Evolutionary conservation across 805 yeast species (phyloP).

Genomic region (Yamadazyma laniorum): DNA sequence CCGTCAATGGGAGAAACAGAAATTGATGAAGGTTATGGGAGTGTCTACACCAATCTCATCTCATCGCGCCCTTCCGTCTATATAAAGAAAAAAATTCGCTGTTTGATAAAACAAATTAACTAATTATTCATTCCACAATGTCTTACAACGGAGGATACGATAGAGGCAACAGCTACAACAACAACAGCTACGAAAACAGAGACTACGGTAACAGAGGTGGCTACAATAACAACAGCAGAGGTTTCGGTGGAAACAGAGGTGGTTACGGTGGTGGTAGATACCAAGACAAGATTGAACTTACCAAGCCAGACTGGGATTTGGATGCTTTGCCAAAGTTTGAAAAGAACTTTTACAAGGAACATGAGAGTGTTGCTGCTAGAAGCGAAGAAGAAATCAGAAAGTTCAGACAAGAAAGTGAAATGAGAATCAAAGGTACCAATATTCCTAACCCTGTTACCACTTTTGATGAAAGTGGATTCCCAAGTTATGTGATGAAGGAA

Average conservation of each 20-base stretch:
- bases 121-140: conserved; percentile 4
- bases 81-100: background rate
- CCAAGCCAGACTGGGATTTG: conserved; percentile 79
- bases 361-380: conserved; percentile 73
- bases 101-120: background rate
- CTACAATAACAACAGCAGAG: conserved; percentile 30
- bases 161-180: conserved; percentile 26
- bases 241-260: conserved; percentile 38
- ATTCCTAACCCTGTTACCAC: conserved; percentile 92
- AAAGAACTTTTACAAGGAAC: conserved; percentile 91
- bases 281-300: conserved; percentile 48
- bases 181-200: conserved; percentile 23
- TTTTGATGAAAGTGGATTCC: conserved; percentile 98
- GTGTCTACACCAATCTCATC: conserved; percentile 6
- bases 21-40: conserved; percentile 1
- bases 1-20: too few relatives aligned
- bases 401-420: conserved; percentile 81
- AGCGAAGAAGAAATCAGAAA: conserved; percentile 65
- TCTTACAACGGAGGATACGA: conserved; percentile 23
- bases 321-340: conserved; percentile 82
- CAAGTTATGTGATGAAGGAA: conserved; percentile 86
- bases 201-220: conserved; percentile 40
- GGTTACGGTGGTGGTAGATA: conserved; percentile 34
- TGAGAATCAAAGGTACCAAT: conserved; percentile 79
- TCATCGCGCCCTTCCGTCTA: conserved; percentile 5